phyloP scores from a whole-genome alignment of 1,284 basidiomycete genomes.

The Cerrena zonata region DNA sequence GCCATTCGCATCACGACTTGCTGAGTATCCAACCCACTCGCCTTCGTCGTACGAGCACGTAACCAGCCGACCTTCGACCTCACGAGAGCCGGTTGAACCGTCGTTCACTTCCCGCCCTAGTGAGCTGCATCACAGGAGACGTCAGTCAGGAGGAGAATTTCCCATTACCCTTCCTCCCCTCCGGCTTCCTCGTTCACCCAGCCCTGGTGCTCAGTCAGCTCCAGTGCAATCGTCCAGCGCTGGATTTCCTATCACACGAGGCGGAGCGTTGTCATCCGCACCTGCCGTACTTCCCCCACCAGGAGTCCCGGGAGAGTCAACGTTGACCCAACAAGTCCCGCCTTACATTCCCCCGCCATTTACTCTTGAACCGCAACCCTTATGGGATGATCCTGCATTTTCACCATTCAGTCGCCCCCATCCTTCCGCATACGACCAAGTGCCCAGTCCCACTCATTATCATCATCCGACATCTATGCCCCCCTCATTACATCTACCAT shows the following conservation, averaged over 20 bases:
- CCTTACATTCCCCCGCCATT: constrained; percentile 52
- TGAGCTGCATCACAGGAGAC: constrained; percentile 3
- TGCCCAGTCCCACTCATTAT: constrained; percentile 3
- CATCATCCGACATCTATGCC: constrained; percentile 3
- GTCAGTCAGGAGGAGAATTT: constrained; percentile 9
- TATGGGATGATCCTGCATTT: constrained; percentile 45
- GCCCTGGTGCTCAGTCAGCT: constrained; percentile 19
- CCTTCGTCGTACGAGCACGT: constrained; percentile 9
- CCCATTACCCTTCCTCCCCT: constrained; percentile 21
- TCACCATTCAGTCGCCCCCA: constrained; percentile 24
- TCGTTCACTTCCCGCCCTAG: constrained; percentile 10
- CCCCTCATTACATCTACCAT: constrained; percentile 4
- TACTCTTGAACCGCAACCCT: constrained; percentile 58
- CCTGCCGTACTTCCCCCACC: constrained; percentile 1
- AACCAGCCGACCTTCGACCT: constrained; percentile 16
- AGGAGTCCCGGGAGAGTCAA: not conserved
- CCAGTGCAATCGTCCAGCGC: not conserved
- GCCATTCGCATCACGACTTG: not conserved
- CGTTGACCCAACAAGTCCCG: constrained; percentile 17
- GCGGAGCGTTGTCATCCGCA: not conserved
- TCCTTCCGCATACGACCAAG: constrained; percentile 10
- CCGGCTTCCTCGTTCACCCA: constrained; percentile 15
- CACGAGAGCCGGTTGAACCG: constrained; percentile 18
- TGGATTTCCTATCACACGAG: not conserved
- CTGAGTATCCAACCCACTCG: constrained; percentile 5